Evolutionary conservation across 768 basidiomycete genomes (phyloP).

Genomic region (Naganishia vishniacii): DNA sequence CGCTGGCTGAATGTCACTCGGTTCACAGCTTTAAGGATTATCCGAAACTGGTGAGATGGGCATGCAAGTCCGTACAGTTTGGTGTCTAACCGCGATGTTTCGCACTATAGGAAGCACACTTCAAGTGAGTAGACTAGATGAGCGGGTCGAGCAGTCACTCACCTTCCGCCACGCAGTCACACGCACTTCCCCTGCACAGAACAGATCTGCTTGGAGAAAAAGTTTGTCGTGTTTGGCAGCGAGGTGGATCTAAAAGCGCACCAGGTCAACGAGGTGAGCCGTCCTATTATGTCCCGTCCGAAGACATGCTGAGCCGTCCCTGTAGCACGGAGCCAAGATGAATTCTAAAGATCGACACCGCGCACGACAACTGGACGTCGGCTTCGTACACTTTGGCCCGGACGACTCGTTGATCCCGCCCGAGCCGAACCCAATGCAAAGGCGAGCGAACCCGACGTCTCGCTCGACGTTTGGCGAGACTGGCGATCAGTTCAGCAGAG

Average conservation of each 20-base stretch:
- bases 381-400: constrained; percentile 31
- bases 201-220: constrained; percentile 67
- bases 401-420: constrained; percentile 28
- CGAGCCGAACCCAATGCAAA: constrained; percentile 13
- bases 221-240: constrained; percentile 90
- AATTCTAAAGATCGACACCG: constrained; percentile 40
- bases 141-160: constrained; percentile 9
- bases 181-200: constrained; percentile 75
- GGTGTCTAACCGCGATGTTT: too few species aligned
- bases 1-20: neutral
- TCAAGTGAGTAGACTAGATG: neutral
- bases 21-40: constrained; percentile 68
- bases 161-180: constrained; percentile 54
- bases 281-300: neutral
- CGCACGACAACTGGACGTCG: constrained; percentile 43
- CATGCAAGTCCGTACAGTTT: too few species aligned
- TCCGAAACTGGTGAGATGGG: constrained; percentile 56
- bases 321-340: constrained; percentile 47
- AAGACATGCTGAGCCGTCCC: neutral
- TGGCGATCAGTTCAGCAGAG: constrained; percentile 20
- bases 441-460: neutral
- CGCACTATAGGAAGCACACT: constrained; percentile 21
- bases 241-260: constrained; percentile 86
- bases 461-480: constrained; percentile 13
- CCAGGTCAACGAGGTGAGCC: constrained; percentile 62